Percentiles rank a stretch among this genome's conserved stretches.
Conservation (phyloP, 2,329 filamentous ascomycete genomes). For the Aschersonia sp. region DNA sequence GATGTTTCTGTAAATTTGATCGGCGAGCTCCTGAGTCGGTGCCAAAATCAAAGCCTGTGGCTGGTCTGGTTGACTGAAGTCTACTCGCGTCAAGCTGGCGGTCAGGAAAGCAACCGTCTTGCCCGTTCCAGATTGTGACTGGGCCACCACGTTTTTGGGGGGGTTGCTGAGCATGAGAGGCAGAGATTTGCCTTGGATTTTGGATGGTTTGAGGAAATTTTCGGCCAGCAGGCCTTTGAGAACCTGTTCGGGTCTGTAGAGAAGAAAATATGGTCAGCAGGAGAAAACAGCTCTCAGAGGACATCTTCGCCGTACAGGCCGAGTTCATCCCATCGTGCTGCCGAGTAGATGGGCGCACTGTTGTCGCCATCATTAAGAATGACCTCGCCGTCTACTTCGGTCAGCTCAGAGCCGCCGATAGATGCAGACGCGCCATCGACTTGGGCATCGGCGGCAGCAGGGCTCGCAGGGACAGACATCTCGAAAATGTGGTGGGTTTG, state of each 20-base stretch:
- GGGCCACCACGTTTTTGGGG: constrained; percentile 88
- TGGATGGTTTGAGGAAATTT: constrained; percentile 89
- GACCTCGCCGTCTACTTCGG: constrained; percentile 5
- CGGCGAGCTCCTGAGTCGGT: constrained; percentile 84
- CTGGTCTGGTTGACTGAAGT: constrained; percentile 49
- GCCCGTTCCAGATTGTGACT: constrained; percentile 97
- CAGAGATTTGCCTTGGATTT: constrained; percentile 91
- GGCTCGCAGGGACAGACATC: too few relatives aligned
- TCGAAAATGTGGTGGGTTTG: too few relatives aligned
- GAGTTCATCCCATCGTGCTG: constrained; percentile 3
- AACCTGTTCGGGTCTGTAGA: constrained; percentile 34
- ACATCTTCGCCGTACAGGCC: constrained; percentile 3
- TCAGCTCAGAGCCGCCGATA: constrained; percentile 3
- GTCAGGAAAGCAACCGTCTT: constrained; percentile 96
- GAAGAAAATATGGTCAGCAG: background rate
- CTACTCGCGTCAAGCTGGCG: constrained; percentile 76
- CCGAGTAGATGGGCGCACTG: constrained; percentile 4
- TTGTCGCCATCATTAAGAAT: constrained; percentile 3
- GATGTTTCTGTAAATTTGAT: constrained; percentile 83
- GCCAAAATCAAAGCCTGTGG: constrained; percentile 85
- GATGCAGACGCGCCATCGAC: constrained; percentile 4
- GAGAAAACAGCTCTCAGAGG: background rate
- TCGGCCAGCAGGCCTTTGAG: constrained; percentile 65
- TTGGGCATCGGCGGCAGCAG: constrained; percentile 1
- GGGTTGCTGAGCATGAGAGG: constrained; percentile 78